Conservation (phyloP, 2,329 filamentous ascomycete genomes). For the Dothideomycetes sp. region DNA sequence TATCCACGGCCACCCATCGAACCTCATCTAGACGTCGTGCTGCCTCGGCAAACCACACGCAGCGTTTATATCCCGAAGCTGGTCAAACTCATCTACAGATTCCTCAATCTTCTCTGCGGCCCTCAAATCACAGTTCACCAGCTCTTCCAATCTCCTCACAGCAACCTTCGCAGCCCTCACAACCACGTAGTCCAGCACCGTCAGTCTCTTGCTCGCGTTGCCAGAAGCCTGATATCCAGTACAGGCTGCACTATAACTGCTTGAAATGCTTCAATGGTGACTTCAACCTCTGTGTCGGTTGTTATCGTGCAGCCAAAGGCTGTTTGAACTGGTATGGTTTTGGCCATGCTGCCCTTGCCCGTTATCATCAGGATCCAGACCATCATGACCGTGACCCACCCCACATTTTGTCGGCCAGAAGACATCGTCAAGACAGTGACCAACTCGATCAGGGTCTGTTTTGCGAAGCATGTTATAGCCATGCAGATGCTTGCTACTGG, state of each 20-base stretch:
- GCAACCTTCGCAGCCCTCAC: slow-evolving; percentile 20
- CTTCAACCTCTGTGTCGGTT: slow-evolving; percentile 72
- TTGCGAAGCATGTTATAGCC: slow-evolving; percentile 64
- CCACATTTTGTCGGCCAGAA: slow-evolving; percentile 43
- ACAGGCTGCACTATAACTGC: slow-evolving; percentile 81
- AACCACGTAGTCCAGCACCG: slow-evolving; percentile 45
- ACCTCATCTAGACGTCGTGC: slow-evolving; percentile 2
- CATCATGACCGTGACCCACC: slow-evolving; percentile 36
- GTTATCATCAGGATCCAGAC: slow-evolving; percentile 32
- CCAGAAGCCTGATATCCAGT: slow-evolving; percentile 63
- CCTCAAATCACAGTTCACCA: slow-evolving; percentile 17
- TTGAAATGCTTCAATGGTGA: slow-evolving; percentile 56
- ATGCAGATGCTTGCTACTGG: slow-evolving; percentile 82
- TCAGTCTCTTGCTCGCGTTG: slow-evolving; percentile 67
- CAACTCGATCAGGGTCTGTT: slow-evolving; percentile 74
- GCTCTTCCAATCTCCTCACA: slow-evolving; percentile 15
- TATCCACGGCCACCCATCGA: not conserved
- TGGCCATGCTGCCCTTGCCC: slow-evolving; percentile 56
- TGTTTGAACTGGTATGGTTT: slow-evolving; percentile 88
- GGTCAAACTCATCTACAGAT: not conserved
- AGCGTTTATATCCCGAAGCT: not conserved
- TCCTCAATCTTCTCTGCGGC: slow-evolving; percentile 1
- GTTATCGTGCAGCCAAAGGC: slow-evolving; percentile 67
- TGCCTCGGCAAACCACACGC: slow-evolving; percentile 1
- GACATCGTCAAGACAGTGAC: slow-evolving; percentile 34